These are phyloP conservation scores for Simplicillium sp. DNA, from an alignment of 2,329 filamentous ascomycete species.

Conservation along the genomic window DNA sequence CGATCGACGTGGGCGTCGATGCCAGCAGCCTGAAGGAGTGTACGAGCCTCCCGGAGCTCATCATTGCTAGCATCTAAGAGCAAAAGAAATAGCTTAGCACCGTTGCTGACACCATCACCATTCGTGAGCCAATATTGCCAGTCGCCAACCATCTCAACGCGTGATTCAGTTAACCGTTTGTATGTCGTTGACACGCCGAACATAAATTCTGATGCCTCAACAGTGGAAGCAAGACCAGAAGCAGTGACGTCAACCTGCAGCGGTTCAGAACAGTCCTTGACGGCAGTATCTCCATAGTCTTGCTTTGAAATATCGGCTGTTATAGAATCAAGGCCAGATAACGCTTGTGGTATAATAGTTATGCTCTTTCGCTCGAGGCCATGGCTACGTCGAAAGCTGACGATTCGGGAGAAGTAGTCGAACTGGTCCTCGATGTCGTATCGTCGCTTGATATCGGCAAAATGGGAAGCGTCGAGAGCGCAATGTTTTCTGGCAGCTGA, in stretches of 20 bases:
- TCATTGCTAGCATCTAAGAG: constrained; percentile 42
- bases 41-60: constrained; percentile 38
- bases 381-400: constrained; percentile 37
- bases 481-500: no score
- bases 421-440: constrained; percentile 40
- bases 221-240: constrained; percentile 39
- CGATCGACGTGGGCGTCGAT: constrained; percentile 50
- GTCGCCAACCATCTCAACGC: constrained; percentile 44
- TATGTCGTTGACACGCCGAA: constrained; percentile 52
- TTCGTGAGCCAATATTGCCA: constrained; percentile 54
- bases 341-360: constrained; percentile 37
- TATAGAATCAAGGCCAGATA: constrained; percentile 33
- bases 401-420: constrained; percentile 46
- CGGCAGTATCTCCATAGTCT: constrained; percentile 19
- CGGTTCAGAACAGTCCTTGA: constrained; percentile 36
- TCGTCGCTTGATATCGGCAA: constrained; percentile 10
- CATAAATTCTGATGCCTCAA: constrained; percentile 46
- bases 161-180: constrained; percentile 39
- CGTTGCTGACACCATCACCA: constrained; percentile 43
- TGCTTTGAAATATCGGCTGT: constrained; percentile 36
- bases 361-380: constrained; percentile 39
- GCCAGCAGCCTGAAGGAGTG: constrained; percentile 34
- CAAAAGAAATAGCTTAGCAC: constrained; percentile 44
- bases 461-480: not conserved
- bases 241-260: constrained; percentile 40